A percentile compares a stretch with the other conserved stretches of the same genome.
Evolutionary conservation across 306 rosid genomes (phyloP).

Genomic region (Cicer cuneatum): DNA sequence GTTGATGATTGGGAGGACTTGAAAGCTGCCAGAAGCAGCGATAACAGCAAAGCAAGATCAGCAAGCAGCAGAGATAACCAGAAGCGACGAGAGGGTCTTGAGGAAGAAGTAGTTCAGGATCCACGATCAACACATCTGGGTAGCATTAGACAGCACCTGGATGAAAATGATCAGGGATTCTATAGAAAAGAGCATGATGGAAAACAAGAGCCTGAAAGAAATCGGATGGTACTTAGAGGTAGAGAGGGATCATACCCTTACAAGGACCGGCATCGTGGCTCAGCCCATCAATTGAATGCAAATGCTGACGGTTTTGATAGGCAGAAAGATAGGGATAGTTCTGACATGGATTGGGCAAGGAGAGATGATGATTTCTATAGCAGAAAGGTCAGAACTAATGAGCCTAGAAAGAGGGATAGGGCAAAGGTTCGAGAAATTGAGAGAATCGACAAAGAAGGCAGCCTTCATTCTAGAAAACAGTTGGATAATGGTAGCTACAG

Average conservation of each 20-base stretch:
- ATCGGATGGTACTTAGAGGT: constrained; percentile 60
- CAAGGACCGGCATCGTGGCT: constrained; percentile 76
- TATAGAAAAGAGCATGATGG: constrained; percentile 66
- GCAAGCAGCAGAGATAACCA: constrained; percentile 85
- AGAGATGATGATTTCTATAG: constrained; percentile 83
- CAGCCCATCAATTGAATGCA: constrained; percentile 62
- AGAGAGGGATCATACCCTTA: constrained; percentile 68
- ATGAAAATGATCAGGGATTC: constrained; percentile 71
- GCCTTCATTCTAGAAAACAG: constrained; percentile 63
- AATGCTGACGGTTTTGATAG: constrained; percentile 77
- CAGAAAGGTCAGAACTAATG: constrained; percentile 79
- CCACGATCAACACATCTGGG: constrained; percentile 60
- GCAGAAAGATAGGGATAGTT: constrained; percentile 79
- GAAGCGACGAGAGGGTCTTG: constrained; percentile 76
- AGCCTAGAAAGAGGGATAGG: constrained; percentile 88
- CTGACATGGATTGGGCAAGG: constrained; percentile 73
- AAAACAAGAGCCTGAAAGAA: constrained; percentile 76
- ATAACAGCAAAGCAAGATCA: constrained; percentile 95
- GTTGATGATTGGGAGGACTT: constrained; percentile 80
- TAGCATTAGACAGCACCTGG: constrained; percentile 57
- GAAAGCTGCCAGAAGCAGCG: constrained; percentile 92
- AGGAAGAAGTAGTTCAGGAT: constrained; percentile 92
- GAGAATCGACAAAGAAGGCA: constrained; percentile 76
- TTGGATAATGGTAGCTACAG: constrained; percentile 88
- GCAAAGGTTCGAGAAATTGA: constrained; percentile 79